Conservation (phyloP, 345 rosid genomes). For the Acer yangbiense region DNA sequence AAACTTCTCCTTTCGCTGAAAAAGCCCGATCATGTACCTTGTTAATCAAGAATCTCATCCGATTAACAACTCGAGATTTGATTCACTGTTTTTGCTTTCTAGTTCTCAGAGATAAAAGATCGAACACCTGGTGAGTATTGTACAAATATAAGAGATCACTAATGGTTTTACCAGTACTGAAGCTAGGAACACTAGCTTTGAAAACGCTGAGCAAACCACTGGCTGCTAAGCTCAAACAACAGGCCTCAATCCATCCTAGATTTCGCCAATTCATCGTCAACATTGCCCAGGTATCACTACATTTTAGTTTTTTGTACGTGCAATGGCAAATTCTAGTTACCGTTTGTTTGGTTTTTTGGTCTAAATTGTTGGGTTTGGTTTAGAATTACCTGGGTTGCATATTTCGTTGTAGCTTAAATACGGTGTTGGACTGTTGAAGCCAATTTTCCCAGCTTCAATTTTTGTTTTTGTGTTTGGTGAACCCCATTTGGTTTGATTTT, state of each 20-base stretch:
- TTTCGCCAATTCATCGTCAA: conserved; percentile 70
- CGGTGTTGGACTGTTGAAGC: neutral
- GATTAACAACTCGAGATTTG: neutral
- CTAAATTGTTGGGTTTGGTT: neutral
- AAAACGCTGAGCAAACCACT: conserved; percentile 79
- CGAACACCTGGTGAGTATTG: conserved; percentile 3
- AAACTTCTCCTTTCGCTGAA: neutral
- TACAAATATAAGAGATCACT: neutral
- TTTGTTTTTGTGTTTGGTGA: neutral
- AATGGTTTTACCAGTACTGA: conserved; percentile 74
- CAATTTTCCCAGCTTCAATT: neutral
- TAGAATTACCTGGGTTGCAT: neutral
- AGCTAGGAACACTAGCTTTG: conserved; percentile 69
- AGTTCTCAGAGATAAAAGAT: conserved; percentile 6
- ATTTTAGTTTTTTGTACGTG: neutral
- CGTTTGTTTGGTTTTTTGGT: neutral
- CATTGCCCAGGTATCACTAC: conserved; percentile 65
- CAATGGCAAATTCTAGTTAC: neutral
- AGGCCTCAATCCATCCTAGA: conserved; percentile 71
- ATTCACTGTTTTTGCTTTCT: neutral
- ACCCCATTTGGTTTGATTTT: neutral
- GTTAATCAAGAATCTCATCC: neutral
- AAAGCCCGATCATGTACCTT: neutral
- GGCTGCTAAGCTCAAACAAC: conserved; percentile 75
- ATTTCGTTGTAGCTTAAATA: neutral